Evolutionary conservation across 768 basidiomycete genomes (phyloP).

Genomic region (Lentinula edodes): DNA sequence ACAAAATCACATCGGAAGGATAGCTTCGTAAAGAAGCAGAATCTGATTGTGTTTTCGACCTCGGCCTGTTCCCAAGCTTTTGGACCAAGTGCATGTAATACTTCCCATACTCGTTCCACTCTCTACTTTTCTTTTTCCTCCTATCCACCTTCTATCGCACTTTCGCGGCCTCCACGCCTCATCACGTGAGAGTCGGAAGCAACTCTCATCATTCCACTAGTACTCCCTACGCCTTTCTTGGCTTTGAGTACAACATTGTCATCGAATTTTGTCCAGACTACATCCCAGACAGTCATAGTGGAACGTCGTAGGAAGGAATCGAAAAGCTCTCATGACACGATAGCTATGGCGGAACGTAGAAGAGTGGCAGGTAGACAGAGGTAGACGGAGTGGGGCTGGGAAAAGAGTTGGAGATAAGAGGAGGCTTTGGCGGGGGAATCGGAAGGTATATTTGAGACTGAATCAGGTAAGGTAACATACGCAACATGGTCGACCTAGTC

Average conservation of each 20-base stretch:
- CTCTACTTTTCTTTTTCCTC: too few species aligned
- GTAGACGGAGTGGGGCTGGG: conserved; percentile 6
- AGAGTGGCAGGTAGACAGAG: too few species aligned
- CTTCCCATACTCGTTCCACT: conserved; percentile 32
- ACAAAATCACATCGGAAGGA: conserved; percentile 31
- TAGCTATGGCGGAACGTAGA: conserved; percentile 26
- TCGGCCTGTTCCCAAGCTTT: conserved; percentile 33
- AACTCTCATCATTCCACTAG: too few species aligned
- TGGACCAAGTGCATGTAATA: conserved; percentile 65
- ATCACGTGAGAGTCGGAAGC: too few species aligned
- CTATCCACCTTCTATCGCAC: too few species aligned
- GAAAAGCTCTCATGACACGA: too few species aligned
- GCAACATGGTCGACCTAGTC: conserved; percentile 61
- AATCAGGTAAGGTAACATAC: conserved; percentile 33
- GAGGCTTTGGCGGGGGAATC: conserved; percentile 28
- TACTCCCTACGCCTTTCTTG: too few species aligned
- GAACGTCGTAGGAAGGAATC: conserved; percentile 56
- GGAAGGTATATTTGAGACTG: conserved; percentile 43
- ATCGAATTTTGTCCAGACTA: conserved; percentile 83
- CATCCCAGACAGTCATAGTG: conserved; percentile 68
- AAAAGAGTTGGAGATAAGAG: too few species aligned
- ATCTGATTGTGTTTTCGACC: not conserved
- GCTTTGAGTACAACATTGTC: conserved; percentile 66
- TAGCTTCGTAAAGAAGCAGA: not conserved
- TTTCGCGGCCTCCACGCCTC: too few species aligned